Evolutionary conservation across 2,329 filamentous ascomycete species (phyloP).

Genomic region (Cladosporium colombiae): DNA sequence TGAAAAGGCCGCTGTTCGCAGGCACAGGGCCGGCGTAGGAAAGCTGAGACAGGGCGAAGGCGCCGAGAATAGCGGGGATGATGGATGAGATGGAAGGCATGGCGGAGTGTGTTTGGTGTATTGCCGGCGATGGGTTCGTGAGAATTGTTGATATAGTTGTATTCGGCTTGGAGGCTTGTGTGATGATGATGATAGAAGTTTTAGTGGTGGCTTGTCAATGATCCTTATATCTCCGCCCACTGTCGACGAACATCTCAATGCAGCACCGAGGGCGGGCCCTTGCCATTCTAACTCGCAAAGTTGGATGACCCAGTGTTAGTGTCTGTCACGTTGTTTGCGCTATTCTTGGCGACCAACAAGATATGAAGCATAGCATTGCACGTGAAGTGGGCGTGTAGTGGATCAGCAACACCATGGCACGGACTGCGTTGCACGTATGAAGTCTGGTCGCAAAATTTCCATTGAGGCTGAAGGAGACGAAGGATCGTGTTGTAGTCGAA

Average conservation of each 20-base stretch:
- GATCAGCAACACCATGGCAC: not conserved
- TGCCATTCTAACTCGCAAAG: not conserved
- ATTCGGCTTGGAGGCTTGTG: not conserved
- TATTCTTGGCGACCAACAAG: slow-evolving; percentile 4
- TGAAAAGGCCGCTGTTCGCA: slow-evolving; percentile 11
- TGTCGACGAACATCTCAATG: not conserved
- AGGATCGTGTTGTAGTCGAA: not conserved
- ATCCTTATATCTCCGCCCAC: not conserved
- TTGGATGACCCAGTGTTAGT: not conserved
- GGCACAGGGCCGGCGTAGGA: slow-evolving; percentile 2
- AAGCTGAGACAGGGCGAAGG: not conserved
- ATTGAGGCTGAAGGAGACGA: not conserved
- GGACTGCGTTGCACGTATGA: not conserved
- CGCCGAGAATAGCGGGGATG: slow-evolving; percentile 7
- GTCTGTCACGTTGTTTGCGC: not conserved
- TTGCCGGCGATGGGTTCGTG: not conserved
- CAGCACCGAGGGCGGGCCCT: not conserved
- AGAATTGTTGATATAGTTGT: not conserved
- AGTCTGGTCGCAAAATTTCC: not conserved
- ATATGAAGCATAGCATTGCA: not conserved
- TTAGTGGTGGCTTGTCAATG: not conserved
- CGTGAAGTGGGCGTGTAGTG: not conserved
- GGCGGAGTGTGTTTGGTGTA: not conserved
- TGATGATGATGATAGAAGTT: slow-evolving; percentile 1
- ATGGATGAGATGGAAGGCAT: slow-evolving; percentile 12